Evolutionary conservation across 2,329 filamentous ascomycete species (phyloP).

Genomic region (Aspergillus bombycis): DNA sequence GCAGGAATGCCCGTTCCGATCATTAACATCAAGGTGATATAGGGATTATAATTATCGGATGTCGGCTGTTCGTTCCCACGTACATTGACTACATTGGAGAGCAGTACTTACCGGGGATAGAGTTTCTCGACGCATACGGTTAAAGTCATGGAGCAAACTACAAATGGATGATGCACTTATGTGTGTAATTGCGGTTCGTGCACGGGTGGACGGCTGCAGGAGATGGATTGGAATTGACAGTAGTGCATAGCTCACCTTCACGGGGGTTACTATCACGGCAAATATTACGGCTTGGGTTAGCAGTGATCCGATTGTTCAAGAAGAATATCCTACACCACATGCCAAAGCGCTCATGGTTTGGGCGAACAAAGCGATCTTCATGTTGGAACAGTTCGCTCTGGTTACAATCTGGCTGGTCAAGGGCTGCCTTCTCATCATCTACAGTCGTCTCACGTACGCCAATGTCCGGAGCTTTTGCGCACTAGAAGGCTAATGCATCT

Average conservation of each 20-base stretch:
- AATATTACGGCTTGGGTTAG: not conserved
- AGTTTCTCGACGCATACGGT: not conserved
- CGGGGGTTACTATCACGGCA: not conserved
- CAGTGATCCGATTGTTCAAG: not conserved
- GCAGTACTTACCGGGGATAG: not conserved
- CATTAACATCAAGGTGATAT: not conserved
- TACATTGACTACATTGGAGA: not conserved
- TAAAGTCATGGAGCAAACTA: constrained; percentile 1
- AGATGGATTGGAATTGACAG: not conserved
- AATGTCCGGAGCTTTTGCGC: not conserved
- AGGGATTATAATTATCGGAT: constrained; percentile 5
- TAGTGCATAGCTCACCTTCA: not conserved
- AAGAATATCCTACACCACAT: not conserved
- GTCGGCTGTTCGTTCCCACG: not conserved
- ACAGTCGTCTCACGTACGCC: constrained; percentile 2
- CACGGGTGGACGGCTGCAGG: too few relatives aligned
- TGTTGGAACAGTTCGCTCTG: not conserved
- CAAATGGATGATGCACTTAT: not conserved
- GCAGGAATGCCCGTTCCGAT: not conserved
- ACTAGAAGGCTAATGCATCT: not conserved
- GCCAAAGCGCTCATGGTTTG: not conserved
- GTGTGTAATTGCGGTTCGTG: not conserved
- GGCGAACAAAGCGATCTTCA: constrained; percentile 4
- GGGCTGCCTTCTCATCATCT: constrained; percentile 3
- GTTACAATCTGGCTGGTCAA: constrained; percentile 6